Evolutionary conservation across 352 stramenopile species (phyloP).

Genomic region (Globisporangium radiosum): DNA sequence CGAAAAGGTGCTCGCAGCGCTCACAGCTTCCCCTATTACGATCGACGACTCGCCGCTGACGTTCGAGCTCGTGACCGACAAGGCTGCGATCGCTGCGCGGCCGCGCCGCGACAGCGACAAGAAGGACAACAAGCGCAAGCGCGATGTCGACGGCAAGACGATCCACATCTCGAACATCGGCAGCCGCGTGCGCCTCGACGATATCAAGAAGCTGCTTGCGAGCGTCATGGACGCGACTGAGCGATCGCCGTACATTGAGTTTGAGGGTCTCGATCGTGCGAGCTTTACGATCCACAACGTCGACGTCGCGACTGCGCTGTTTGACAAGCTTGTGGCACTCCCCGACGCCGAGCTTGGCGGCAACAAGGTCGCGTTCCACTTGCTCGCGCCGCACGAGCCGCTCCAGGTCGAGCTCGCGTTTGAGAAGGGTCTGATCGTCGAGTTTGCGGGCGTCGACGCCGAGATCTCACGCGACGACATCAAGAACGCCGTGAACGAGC

Average conservation of each 20-base stretch:
- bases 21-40: slow-evolving; percentile 35
- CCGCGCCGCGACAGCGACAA: slow-evolving; percentile 48
- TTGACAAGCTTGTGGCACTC: slow-evolving; percentile 69
- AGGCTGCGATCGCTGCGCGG: slow-evolving; percentile 57
- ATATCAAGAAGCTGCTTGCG: slow-evolving; percentile 80
- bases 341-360: slow-evolving; percentile 52
- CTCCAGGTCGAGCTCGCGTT: slow-evolving; percentile 76
- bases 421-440: slow-evolving; percentile 82
- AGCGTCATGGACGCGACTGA: slow-evolving; percentile 34
- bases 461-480: slow-evolving; percentile 83
- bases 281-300: slow-evolving; percentile 58
- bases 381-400: slow-evolving; percentile 61
- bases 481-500: slow-evolving; percentile 81
- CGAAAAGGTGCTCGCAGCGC: slow-evolving; percentile 42
- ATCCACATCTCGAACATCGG: slow-evolving; percentile 83
- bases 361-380: slow-evolving; percentile 71
- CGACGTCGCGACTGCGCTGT: slow-evolving; percentile 40
- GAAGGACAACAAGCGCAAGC: slow-evolving; percentile 70
- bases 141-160: slow-evolving; percentile 56
- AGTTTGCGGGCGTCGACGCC: slow-evolving; percentile 68
- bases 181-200: slow-evolving; percentile 56
- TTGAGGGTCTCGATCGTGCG: slow-evolving; percentile 66
- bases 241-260: slow-evolving; percentile 75
- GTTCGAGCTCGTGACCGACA: slow-evolving; percentile 78
- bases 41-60: slow-evolving; percentile 55